These are phyloP conservation scores for Arabidopsis suecica DNA, from an alignment of 345 rosid species.

Conservation along the genomic window DNA sequence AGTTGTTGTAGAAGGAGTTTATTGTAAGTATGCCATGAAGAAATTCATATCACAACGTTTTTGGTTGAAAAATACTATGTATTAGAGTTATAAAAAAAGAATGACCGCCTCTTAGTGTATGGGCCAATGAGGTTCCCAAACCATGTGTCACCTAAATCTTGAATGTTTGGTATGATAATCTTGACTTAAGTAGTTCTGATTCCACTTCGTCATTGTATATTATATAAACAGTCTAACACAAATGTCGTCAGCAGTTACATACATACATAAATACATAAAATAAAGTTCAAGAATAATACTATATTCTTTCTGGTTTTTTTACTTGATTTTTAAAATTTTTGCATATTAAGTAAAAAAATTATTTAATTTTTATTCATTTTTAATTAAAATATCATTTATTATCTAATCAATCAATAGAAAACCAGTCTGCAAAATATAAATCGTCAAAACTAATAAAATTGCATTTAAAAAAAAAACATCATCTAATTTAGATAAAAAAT, in stretches of 20 bases:
- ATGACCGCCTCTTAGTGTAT: neutral
- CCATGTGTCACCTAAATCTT: constrained; percentile 43
- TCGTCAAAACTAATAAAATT: no score
- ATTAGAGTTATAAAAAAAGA: neutral
- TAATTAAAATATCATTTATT: no score
- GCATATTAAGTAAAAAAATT: no score
- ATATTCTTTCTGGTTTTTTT: no score
- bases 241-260: constrained; percentile 9
- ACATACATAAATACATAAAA: neutral
- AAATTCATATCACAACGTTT: neutral
- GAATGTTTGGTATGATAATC: constrained; percentile 57
- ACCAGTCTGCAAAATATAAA: no score
- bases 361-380: no score
- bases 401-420: no score
- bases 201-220: constrained; percentile 13
- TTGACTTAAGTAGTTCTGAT: constrained; percentile 51
- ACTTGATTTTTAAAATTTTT: no score
- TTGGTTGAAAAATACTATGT: neutral
- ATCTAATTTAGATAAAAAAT: no score
- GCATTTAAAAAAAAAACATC: no score
- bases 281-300: no score
- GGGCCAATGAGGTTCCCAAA: constrained; percentile 39
- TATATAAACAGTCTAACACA: constrained; percentile 1
- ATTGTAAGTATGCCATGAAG: neutral
- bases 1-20: neutral